Percentiles rank a stretch among this genome's conserved stretches.
These are phyloP conservation scores for Alternaria arborescens DNA, from an alignment of 2,329 filamentous ascomycete genomes.

Conservation along the genomic window DNA sequence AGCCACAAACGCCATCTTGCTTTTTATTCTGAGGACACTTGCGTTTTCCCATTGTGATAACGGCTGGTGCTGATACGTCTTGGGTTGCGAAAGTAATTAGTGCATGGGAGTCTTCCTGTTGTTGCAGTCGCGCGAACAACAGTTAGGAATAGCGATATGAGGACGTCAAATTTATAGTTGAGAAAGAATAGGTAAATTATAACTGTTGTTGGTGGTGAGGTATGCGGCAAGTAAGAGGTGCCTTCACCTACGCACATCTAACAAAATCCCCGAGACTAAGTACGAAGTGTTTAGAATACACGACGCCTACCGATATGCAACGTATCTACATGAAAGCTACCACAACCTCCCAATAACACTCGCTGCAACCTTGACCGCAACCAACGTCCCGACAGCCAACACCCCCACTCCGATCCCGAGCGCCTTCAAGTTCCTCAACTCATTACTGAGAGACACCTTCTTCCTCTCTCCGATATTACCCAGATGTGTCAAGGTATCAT, in stretches of 20 bases:
- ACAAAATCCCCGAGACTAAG: no score
- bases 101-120: background rate
- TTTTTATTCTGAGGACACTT: slow-evolving; percentile 18
- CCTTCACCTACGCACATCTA: background rate
- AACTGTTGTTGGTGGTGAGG: background rate
- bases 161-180: background rate
- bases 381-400: slow-evolving; percentile 35
- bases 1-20: slow-evolving; percentile 38
- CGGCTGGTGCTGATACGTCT: slow-evolving; percentile 1
- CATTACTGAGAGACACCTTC: slow-evolving; percentile 50
- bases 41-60: background rate
- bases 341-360: slow-evolving; percentile 28
- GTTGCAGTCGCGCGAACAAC: background rate
- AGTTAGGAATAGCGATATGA: background rate
- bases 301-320: background rate
- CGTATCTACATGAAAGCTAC: slow-evolving; percentile 13
- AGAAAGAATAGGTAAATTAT: background rate
- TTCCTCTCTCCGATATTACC: slow-evolving; percentile 54
- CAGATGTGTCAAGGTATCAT: slow-evolving; percentile 60
- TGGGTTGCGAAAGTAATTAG: background rate
- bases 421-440: slow-evolving; percentile 59
- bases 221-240: background rate
- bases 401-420: slow-evolving; percentile 53
- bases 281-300: background rate
- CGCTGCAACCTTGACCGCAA: slow-evolving; percentile 37